Evolutionary conservation across 257 asterid genomes (phyloP), one percentile per base, ranked within the genome.

Genomic region (Rhazya stricta): DNA sequence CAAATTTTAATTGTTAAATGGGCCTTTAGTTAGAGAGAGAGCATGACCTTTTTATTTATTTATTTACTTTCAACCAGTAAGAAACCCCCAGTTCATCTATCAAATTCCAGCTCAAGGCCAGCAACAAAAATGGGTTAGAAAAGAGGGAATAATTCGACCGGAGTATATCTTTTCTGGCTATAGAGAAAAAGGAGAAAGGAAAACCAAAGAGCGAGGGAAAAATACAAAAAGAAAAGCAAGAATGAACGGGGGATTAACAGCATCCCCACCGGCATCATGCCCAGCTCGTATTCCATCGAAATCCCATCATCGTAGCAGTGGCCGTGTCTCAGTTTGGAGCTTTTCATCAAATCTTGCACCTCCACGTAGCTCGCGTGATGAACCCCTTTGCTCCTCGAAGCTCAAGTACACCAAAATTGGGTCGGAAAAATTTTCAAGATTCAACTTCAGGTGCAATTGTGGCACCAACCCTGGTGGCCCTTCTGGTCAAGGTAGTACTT

Each of bases 211-310:
- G n/a, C 30, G 29, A 19, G 32, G 27, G 32, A 39, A 65, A 32
- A 13, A 34, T 8, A 3, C n/a, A 25, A 15, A 54, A 34, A 51
- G 10, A 9, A 48, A 37, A 2, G 30, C 10, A 51, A 79, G 57
- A 77, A 86, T 84, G 89, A 81, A 77, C 54, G 45, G 84, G 82
- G 77, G 78, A 73, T 60, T 82, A 74, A 78, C 76, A 30, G 77
- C 83, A 57, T 65, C 78, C 75, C 74, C 85, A 60, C 51, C 54
- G 57, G 45, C 87, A 62, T 5, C 67, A 21, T 25, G 19, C 9
- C 76, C 67, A 67, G 76, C 78, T 71, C 78, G 75, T 42, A 61
- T 69, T 46, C 77, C 51, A 18, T 78, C 63, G 18, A 56, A 41
- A 9, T 25, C 48, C 48, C 25, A 29, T 45, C 27, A 30, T 19